Evolutionary conservation across 1,139 yeast genomes (phyloP).

Genomic region (Yamadazyma triangularis): DNA sequence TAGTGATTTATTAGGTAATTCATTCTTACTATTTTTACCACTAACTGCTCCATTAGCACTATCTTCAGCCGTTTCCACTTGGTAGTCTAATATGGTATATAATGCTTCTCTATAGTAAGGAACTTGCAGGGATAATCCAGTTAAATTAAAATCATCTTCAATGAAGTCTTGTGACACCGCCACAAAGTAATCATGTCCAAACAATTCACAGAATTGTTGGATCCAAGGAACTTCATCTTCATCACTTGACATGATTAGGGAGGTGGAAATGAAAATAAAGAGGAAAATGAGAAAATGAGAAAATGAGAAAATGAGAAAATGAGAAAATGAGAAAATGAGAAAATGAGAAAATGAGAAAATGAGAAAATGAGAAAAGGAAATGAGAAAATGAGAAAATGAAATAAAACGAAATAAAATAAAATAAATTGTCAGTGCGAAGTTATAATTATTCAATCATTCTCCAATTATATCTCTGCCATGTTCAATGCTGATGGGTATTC

Average conservation of each 20-base stretch:
- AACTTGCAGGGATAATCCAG: constrained; percentile 81
- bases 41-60: constrained; percentile 14
- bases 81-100: constrained; percentile 75
- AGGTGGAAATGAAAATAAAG: not conserved
- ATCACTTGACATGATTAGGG: constrained; percentile 40
- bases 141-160: constrained; percentile 93
- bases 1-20: constrained; percentile 65
- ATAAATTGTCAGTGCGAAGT: too few species aligned
- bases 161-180: constrained; percentile 91
- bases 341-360: too few species aligned
- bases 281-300: too few species aligned
- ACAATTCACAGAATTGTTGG: constrained; percentile 77
- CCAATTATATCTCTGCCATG: not conserved
- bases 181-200: constrained; percentile 91
- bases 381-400: too few species aligned
- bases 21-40: constrained; percentile 20
- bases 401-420: too few species aligned
- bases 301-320: too few species aligned
- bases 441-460: too few species aligned
- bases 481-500: constrained; percentile 8
- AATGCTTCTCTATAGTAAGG: constrained; percentile 91
- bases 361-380: too few species aligned
- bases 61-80: constrained; percentile 72
- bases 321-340: too few species aligned
- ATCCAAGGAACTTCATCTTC: constrained; percentile 85